Conservation (phyloP, 163 green algal species). For the Chloromonas sp. region DNA sequence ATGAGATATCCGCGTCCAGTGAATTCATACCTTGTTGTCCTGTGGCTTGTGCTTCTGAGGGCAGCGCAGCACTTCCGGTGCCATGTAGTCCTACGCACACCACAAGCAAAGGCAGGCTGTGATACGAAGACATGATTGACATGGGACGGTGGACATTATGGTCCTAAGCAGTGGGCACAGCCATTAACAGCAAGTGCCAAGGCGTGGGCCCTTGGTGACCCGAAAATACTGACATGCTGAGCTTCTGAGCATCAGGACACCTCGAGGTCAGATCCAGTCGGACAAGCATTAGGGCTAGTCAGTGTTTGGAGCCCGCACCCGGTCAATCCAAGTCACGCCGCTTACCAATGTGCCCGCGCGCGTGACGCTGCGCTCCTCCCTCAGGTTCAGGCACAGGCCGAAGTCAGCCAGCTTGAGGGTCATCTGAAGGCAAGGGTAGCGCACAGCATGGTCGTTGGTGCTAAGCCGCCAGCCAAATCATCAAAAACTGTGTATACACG, state of each 20-base stretch:
- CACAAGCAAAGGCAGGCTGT: neutral
- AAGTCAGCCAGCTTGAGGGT: slow-evolving; percentile 60
- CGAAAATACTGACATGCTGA: too few species aligned
- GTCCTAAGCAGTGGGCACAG: too few species aligned
- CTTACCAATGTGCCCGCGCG: slow-evolving; percentile 40
- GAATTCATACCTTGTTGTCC: slow-evolving; percentile 61
- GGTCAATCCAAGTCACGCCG: too few species aligned
- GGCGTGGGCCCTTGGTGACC: too few species aligned
- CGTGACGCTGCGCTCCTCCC: slow-evolving; percentile 52
- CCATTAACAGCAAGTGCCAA: too few species aligned
- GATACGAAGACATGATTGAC: neutral
- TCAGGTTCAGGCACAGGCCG: slow-evolving; percentile 44
- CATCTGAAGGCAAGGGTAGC: slow-evolving; percentile 1
- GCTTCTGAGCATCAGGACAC: too few species aligned
- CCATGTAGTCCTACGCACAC: slow-evolving; percentile 39
- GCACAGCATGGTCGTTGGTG: neutral
- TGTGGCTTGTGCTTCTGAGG: slow-evolving; percentile 66
- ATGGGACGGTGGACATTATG: too few species aligned
- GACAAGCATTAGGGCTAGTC: too few species aligned
- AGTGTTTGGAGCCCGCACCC: too few species aligned
- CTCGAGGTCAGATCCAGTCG: too few species aligned
- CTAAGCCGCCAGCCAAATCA: neutral
- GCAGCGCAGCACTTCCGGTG: slow-evolving; percentile 62
- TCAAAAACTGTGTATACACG: too few species aligned
- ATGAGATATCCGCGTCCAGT: too few species aligned